Conservation (phyloP, 352 stramenopile genomes). For the Sclerospora graminicola region DNA sequence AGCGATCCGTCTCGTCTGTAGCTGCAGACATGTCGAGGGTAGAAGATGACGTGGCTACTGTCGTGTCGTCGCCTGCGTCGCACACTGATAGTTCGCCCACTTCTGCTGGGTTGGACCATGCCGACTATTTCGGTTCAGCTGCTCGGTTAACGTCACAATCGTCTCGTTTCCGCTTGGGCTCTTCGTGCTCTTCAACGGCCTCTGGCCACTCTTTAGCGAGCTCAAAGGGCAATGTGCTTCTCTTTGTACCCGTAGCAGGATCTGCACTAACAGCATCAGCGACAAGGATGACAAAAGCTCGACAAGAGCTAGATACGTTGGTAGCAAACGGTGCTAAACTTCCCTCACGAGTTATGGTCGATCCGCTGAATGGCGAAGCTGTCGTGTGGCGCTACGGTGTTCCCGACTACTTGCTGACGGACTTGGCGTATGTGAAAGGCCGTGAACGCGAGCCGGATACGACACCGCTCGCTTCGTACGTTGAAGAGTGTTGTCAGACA, state of each 20-base stretch:
- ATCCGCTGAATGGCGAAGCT: slow-evolving; percentile 8
- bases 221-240: slow-evolving; percentile 39
- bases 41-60: slow-evolving; percentile 22
- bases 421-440: slow-evolving; percentile 62
- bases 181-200: slow-evolving; percentile 19
- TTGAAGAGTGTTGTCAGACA: slow-evolving; percentile 65
- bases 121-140: background rate
- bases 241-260: slow-evolving; percentile 59
- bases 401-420: slow-evolving; percentile 64
- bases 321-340: slow-evolving; percentile 39
- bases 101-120: slow-evolving; percentile 13
- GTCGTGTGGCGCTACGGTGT: slow-evolving; percentile 52
- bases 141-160: too few relatives aligned
- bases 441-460: slow-evolving; percentile 40
- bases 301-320: slow-evolving; percentile 47
- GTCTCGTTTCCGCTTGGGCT: too few relatives aligned
- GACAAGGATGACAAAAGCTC: slow-evolving; percentile 41
- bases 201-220: slow-evolving; percentile 18
- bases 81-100: slow-evolving; percentile 10
- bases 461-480: slow-evolving; percentile 55
- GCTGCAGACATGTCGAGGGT: too few relatives aligned
- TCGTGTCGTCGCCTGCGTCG: slow-evolving; percentile 21
- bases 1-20: slow-evolving; percentile 13
- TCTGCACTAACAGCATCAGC: slow-evolving; percentile 61
- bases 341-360: slow-evolving; percentile 33